Base-by-base conservation (phyloP, 257 asterid species). In the Euphrasia confusa region DNA sequence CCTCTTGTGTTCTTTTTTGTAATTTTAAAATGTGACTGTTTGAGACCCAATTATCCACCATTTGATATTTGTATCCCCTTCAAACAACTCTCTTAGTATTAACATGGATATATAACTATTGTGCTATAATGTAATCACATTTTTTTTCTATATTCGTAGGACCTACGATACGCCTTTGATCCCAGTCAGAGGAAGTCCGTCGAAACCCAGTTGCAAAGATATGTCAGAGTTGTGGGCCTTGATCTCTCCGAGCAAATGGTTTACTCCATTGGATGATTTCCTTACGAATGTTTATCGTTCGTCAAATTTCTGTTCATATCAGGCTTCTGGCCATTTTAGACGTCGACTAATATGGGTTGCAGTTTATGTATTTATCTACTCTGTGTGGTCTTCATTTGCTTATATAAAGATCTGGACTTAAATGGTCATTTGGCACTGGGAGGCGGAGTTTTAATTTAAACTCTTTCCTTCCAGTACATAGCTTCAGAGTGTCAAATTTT, bases 191-290 rank as follows among this genome's bases (percentile, higher is more conserved):
- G 87, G 79, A 78, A 44, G 71, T 77, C 45, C 13, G 27, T 89
- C 39, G 90, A 87, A 69, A 73, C 65, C 53, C 92, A 73, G 76
- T 58, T 93, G 70, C 84, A 63, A 60, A 73, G 80, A 68, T 87
- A 87, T 67, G 75, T 60, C 65, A 76, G 68, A 60, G 90, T 67
- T 53, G 96, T 89, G 71, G 97, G 99, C 45, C 59, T 70, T 3
- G 95, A 89, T 68, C 99, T 93, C 54, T 79, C 95, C 17, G 74
- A 79, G 75, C 75, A 80, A 67, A 87, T 89, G 90, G 94, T 84
- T 50, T 90, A 80, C 81, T 77, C 78, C 4, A 75, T 75, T 8
- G 84, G 79, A 32, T 89, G 88, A 85, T 72, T 33, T 65, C 18
- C 3, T 18, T 21, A 30, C 17, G n/a, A 17, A 53, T 12, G 37